phyloP scores from a whole-genome alignment of 768 basidiomycete species.

The Solioccasus polychromus region DNA sequence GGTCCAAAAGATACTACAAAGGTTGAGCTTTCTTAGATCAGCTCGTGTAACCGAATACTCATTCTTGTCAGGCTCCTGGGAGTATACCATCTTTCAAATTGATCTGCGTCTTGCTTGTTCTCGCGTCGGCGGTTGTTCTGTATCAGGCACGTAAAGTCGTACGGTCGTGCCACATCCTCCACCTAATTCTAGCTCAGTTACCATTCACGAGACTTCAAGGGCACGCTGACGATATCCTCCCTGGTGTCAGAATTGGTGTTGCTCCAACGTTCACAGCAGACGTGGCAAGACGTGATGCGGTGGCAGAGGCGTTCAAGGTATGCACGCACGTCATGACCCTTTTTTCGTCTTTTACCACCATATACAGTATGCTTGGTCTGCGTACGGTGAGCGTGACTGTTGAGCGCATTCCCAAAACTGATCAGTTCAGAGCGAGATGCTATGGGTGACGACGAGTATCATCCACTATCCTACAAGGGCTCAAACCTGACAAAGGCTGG shows the following conservation, averaged over 20 bases:
- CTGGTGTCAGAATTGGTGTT: slow-evolving; percentile 19
- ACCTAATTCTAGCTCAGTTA: slow-evolving; percentile 16
- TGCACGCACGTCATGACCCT: slow-evolving; percentile 16
- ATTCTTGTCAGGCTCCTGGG: slow-evolving; percentile 3
- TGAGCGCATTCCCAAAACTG: slow-evolving; percentile 7
- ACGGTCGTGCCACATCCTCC: neutral
- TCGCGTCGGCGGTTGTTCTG: slow-evolving; percentile 10
- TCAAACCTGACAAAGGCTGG: slow-evolving; percentile 76
- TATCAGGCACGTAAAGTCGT: slow-evolving; percentile 19
- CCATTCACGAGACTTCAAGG: slow-evolving; percentile 5
- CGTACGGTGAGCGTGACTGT: slow-evolving; percentile 61
- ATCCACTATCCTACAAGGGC: slow-evolving; percentile 73
- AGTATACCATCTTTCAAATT: neutral
- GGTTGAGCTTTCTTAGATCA: neutral
- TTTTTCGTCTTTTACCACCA: slow-evolving; percentile 7
- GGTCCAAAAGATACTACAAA: slow-evolving; percentile 1
- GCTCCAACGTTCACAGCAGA: slow-evolving; percentile 48
- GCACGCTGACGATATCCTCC: slow-evolving; percentile 9
- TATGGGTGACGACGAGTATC: slow-evolving; percentile 91
- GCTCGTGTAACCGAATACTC: neutral
- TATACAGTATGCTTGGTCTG: slow-evolving; percentile 76
- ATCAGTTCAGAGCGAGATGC: slow-evolving; percentile 70
- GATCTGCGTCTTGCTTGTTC: slow-evolving; percentile 10
- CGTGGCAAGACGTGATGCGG: slow-evolving; percentile 57
- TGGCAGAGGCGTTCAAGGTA: slow-evolving; percentile 80